These are phyloP conservation scores for Carpinus fangiana DNA, from an alignment of 306 rosid genomes.

Conservation along the genomic window DNA sequence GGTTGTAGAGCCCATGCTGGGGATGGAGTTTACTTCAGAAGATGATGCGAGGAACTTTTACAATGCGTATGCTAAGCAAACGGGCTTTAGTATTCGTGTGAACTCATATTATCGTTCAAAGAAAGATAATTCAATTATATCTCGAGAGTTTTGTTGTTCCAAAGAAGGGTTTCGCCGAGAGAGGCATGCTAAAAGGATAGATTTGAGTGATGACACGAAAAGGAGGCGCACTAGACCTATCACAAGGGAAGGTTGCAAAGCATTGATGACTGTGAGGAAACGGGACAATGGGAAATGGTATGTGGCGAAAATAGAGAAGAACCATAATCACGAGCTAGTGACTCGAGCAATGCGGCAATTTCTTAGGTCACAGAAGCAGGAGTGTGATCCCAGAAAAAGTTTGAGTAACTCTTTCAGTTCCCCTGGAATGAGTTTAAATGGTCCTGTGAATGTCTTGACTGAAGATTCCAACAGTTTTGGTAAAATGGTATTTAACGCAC, in stretches of 20 bases:
- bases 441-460: slow-evolving; percentile 9
- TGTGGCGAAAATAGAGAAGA: slow-evolving; percentile 27
- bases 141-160: slow-evolving; percentile 30
- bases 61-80: slow-evolving; percentile 28
- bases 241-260: slow-evolving; percentile 34
- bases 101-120: slow-evolving; percentile 26
- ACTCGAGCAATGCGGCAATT: slow-evolving; percentile 29
- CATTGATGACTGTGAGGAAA: slow-evolving; percentile 20
- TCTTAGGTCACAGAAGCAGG: slow-evolving; percentile 28
- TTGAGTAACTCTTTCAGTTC: slow-evolving; percentile 21
- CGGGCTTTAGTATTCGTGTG: slow-evolving; percentile 23
- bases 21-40: slow-evolving; percentile 31
- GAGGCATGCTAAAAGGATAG: not conserved
- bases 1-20: slow-evolving; percentile 15
- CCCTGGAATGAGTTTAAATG: slow-evolving; percentile 1
- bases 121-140: slow-evolving; percentile 25
- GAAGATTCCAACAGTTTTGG: slow-evolving; percentile 8
- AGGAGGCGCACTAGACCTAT: slow-evolving; percentile 28
- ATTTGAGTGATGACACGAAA: not conserved
- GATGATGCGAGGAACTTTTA: slow-evolving; percentile 26
- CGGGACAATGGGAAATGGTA: slow-evolving; percentile 26
- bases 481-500: slow-evolving; percentile 8
- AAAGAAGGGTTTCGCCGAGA: slow-evolving; percentile 28
- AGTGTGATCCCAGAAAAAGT: slow-evolving; percentile 10
- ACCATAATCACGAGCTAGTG: slow-evolving; percentile 23